phyloP scores from a whole-genome alignment of 2,329 filamentous ascomycete species.

The Boeremia exigua region DNA sequence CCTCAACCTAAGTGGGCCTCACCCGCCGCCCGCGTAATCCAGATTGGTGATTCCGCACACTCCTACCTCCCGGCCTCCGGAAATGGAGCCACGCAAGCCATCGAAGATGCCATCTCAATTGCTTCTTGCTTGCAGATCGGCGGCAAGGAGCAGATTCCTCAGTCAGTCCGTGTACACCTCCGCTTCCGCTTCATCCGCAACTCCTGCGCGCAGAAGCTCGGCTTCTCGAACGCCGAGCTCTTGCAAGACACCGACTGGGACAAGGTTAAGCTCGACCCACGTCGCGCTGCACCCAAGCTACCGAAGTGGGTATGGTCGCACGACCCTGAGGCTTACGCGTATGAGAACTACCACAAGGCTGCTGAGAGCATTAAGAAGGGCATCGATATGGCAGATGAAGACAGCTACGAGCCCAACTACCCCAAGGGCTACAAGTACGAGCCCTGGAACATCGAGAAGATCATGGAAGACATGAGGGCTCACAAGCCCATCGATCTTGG shows the following conservation, averaged over 20 bases:
- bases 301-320: slow-evolving; percentile 56
- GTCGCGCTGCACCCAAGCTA: slow-evolving; percentile 52
- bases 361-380: slow-evolving; percentile 52
- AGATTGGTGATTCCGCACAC: slow-evolving; percentile 55
- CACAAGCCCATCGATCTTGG: slow-evolving; percentile 45
- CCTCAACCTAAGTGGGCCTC: slow-evolving; percentile 55
- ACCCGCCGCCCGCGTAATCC: slow-evolving; percentile 51
- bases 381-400: slow-evolving; percentile 51
- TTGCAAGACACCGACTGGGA: slow-evolving; percentile 58
- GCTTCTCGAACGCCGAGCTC: slow-evolving; percentile 56
- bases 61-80: slow-evolving; percentile 54
- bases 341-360: slow-evolving; percentile 52
- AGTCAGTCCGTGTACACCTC: slow-evolving; percentile 50
- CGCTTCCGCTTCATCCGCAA: slow-evolving; percentile 56
- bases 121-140: slow-evolving; percentile 55
- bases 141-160: slow-evolving; percentile 48
- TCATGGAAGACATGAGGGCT: slow-evolving; percentile 49
- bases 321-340: slow-evolving; percentile 54
- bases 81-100: slow-evolving; percentile 57
- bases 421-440: slow-evolving; percentile 51
- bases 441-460: slow-evolving; percentile 52
- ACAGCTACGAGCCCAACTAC: slow-evolving; percentile 52
- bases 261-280: slow-evolving; percentile 55
- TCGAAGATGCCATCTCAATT: slow-evolving; percentile 55
- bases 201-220: slow-evolving; percentile 57